Conservation (phyloP, 1,139 yeast species). For the Waltiozyma sp. region DNA sequence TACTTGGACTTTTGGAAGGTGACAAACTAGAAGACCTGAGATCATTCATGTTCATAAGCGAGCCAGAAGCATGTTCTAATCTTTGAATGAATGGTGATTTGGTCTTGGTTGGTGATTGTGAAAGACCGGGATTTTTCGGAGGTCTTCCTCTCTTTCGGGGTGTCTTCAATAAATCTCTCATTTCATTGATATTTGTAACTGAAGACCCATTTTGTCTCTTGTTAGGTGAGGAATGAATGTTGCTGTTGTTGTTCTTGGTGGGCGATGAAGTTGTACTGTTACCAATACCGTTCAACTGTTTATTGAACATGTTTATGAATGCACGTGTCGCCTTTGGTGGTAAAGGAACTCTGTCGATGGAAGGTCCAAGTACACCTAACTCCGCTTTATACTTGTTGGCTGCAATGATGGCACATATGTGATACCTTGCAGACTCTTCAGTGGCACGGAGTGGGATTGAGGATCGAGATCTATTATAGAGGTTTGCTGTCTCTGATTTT, state of each 20-base stretch:
- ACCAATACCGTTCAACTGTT: background rate
- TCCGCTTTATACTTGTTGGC: constrained; percentile 37
- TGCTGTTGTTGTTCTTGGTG: background rate
- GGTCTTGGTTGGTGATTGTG: constrained; percentile 1
- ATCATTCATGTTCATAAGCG: background rate
- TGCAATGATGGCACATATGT: constrained; percentile 53
- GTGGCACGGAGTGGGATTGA: constrained; percentile 36
- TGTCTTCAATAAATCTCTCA: background rate
- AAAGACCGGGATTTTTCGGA: constrained; percentile 2
- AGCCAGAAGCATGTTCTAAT: constrained; percentile 11
- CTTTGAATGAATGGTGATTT: constrained; percentile 8
- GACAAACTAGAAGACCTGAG: background rate
- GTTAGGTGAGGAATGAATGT: constrained; percentile 2
- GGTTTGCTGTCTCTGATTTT: constrained; percentile 35
- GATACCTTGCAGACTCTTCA: constrained; percentile 54
- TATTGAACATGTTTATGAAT: constrained; percentile 8
- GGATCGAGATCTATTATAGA: constrained; percentile 42
- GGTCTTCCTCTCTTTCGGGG: constrained; percentile 8
- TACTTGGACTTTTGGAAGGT: constrained; percentile 3
- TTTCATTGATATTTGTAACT: background rate
- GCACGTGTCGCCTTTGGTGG: constrained; percentile 34
- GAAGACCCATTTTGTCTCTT: constrained; percentile 2
- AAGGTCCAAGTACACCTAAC: constrained; percentile 36
- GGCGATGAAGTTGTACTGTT: background rate
- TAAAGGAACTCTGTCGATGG: constrained; percentile 41